A percentile compares a stretch with the other conserved stretches of the same genome.
phyloP scores from a whole-genome alignment of 768 basidiomycete species.

The Terana coerulea region DNA sequence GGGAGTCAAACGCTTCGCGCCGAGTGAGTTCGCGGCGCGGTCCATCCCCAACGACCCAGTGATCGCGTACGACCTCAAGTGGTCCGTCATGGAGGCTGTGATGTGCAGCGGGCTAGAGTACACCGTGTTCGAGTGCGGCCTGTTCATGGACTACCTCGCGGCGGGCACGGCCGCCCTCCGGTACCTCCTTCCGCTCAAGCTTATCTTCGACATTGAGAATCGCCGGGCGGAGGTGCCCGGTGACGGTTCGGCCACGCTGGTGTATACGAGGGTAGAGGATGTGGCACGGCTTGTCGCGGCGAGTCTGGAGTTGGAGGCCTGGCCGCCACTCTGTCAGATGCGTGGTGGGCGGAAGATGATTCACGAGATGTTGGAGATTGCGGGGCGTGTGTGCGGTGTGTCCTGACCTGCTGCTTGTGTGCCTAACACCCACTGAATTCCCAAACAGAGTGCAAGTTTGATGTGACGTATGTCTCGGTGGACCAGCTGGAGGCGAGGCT shows the following conservation, averaged over 20 bases:
- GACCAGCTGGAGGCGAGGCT: neutral
- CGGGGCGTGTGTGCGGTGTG: constrained; percentile 1
- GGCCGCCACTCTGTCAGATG: constrained; percentile 7
- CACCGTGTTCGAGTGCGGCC: constrained; percentile 10
- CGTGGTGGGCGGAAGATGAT: neutral
- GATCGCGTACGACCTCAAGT: constrained; percentile 1
- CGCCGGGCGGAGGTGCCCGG: constrained; percentile 5
- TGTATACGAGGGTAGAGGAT: constrained; percentile 8
- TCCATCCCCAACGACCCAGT: constrained; percentile 1
- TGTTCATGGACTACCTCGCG: constrained; percentile 13
- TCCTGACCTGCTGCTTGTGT: no score
- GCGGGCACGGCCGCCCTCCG: constrained; percentile 6
- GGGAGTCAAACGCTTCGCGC: constrained; percentile 7
- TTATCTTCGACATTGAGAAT: constrained; percentile 9
- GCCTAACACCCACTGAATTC: no score
- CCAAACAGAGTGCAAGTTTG: neutral
- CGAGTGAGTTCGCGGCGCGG: constrained; percentile 2
- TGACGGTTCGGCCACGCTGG: neutral
- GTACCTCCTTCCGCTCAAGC: neutral
- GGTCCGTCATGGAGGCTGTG: constrained; percentile 4
- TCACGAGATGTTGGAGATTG: constrained; percentile 1
- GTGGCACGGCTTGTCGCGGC: constrained; percentile 9
- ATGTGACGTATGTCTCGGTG: neutral
- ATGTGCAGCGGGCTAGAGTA: constrained; percentile 10
- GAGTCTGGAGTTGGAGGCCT: constrained; percentile 2